Base-by-base conservation (phyloP, 305 asterid genomes). In the Striga hermonthica region DNA sequence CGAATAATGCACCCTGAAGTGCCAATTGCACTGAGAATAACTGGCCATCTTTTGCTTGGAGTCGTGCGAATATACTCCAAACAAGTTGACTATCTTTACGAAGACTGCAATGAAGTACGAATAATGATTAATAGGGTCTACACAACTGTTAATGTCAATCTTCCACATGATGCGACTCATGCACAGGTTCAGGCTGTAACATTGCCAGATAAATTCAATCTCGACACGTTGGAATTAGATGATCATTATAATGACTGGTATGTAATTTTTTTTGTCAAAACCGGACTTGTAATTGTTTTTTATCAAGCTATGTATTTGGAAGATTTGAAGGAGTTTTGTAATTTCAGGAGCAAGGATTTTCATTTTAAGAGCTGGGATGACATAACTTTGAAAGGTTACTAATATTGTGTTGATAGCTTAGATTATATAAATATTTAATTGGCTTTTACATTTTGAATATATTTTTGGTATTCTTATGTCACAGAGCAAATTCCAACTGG, bases 11-110 rank as follows among this genome's bases (percentile, higher is more conserved):
- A 63, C 61, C 95, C 97, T 11, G 89, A 82, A 68, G 87, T 85
- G 74, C 95, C 97, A 4, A 83, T 93, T 79, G 99, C 99, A 0
- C 74, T 93, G 74, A 87, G 99, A 75, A 82, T 84, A 84, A 90
- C 96, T 0, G 93, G 93, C 15, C 97, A 90, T 80, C 96, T 93
- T 71, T 78, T 93, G 59, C 92, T 90, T 38, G 97, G 99, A 22
- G 86, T 93, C 72, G 99, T 88, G 57, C 81, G 97, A 40, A 88
- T 93, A 76, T 90, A 85, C 77, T 82, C 97, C 7, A 93, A 93
- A 76, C 83, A 93, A 78, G 93, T 93, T 11, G 96, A 93, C 56
- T 93, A 93, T 74, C 81, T 93, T 52, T 79, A 48, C 0, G 89
- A 90, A 60, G 96, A 88, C 50, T 88, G 92, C 80, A 81, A 79